phyloP scores from a whole-genome alignment of 306 rosid genomes.

The Dalbergia oliveri region DNA sequence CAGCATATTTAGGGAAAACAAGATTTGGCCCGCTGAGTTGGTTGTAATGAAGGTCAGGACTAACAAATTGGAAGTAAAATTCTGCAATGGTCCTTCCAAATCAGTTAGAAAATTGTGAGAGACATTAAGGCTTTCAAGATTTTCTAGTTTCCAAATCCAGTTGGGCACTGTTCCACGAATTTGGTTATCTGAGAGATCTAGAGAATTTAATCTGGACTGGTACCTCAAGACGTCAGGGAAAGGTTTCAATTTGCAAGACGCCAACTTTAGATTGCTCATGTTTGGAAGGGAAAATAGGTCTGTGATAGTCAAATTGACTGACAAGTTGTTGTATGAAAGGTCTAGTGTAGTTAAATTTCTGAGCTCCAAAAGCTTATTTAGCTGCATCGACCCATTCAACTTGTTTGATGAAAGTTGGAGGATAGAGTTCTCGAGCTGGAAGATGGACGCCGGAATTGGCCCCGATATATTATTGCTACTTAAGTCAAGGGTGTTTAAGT shows the following conservation, averaged over 20 bases:
- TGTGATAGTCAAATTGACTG: neutral
- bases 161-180: conserved; percentile 54
- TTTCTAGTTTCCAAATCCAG: conserved; percentile 55
- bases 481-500: conserved; percentile 50
- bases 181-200: conserved; percentile 59
- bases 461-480: conserved; percentile 58
- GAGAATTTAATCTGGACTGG: neutral
- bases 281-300: neutral
- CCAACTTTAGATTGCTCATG: conserved; percentile 37
- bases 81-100: conserved; percentile 31
- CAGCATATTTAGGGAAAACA: fast-evolving
- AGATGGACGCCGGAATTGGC: conserved; percentile 46
- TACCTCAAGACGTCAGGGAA: conserved; percentile 52
- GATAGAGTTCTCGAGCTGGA: conserved; percentile 30
- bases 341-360: conserved; percentile 47
- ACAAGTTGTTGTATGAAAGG: conserved; percentile 57
- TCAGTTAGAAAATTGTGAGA: conserved; percentile 50
- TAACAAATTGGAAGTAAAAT: neutral
- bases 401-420: conserved; percentile 61
- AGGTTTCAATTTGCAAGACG: conserved; percentile 35
- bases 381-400: conserved; percentile 42
- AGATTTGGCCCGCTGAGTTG: conserved; percentile 45
- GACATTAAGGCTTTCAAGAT: conserved; percentile 25
- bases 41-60: conserved; percentile 48
- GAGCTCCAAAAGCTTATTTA: neutral